Evolutionary conservation across 495 filamentous ascomycete species (phyloP).

Genomic region (Lepraria neglecta): DNA sequence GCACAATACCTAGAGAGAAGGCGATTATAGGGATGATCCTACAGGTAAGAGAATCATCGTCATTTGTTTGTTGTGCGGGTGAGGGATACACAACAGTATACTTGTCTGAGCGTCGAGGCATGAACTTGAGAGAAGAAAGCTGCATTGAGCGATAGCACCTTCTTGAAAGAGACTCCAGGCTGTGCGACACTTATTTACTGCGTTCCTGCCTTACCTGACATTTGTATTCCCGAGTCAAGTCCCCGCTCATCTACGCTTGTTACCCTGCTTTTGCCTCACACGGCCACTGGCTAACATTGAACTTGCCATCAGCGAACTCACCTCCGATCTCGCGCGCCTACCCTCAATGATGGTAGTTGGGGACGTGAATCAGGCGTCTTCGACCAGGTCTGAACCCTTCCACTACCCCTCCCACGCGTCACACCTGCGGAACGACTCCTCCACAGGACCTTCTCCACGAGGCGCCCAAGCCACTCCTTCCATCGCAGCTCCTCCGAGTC

Average conservation of each 20-base stretch:
- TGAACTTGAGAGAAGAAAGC: background rate
- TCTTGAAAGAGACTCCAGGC: background rate
- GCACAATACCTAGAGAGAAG: background rate
- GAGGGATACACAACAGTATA: slow-evolving; percentile 1
- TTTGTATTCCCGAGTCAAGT: background rate
- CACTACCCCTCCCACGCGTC: slow-evolving; percentile 28
- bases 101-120: background rate
- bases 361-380: slow-evolving; percentile 36
- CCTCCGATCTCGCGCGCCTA: slow-evolving; percentile 39
- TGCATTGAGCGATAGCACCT: background rate
- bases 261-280: background rate
- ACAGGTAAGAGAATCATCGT: background rate
- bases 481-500: slow-evolving; percentile 25
- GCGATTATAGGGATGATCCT: slow-evolving; percentile 10
- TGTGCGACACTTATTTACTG: background rate
- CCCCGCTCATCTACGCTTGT: background rate
- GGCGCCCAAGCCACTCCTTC: slow-evolving; percentile 36
- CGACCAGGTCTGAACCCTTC: slow-evolving; percentile 27
- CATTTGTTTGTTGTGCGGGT: background rate
- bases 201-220: background rate
- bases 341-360: slow-evolving; percentile 48
- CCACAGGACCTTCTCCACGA: slow-evolving; percentile 6
- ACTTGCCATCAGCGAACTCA: slow-evolving; percentile 44
- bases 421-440: slow-evolving; percentile 19
- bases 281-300: slow-evolving; percentile 37